A percentile compares a stretch with the other conserved stretches of the same genome.
Conservation (phyloP, 139 green algal species). For the Chlorella vulgaris region DNA sequence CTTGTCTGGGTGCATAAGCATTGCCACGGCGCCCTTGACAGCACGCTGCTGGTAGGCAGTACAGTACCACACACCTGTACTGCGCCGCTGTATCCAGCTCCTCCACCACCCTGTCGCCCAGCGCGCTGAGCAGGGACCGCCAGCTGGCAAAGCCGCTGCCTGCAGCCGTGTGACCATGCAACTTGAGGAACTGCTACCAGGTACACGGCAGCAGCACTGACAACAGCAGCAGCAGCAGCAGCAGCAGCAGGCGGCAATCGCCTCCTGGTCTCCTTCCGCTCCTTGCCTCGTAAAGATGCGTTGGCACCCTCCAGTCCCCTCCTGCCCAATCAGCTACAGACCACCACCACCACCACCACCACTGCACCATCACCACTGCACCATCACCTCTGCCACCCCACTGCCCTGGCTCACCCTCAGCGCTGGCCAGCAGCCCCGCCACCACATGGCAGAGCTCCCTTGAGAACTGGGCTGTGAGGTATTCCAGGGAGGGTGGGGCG, state of each 20-base stretch:
- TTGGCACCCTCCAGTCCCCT: too few species aligned
- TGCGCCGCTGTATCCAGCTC: slow-evolving; percentile 67
- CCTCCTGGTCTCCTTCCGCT: too few species aligned
- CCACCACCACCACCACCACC: neutral
- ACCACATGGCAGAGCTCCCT: slow-evolving; percentile 75
- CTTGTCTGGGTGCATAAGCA: neutral
- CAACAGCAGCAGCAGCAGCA: neutral
- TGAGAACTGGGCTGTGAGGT: slow-evolving; percentile 66
- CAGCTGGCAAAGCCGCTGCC: slow-evolving; percentile 49
- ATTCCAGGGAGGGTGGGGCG: slow-evolving; percentile 57
- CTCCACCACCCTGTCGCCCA: slow-evolving; percentile 78
- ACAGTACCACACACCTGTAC: slow-evolving; percentile 40
- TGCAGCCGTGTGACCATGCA: neutral
- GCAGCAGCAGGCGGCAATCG: neutral
- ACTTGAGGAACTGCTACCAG: too few species aligned
- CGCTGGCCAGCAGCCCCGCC: slow-evolving; percentile 51
- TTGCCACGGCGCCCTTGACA: too few species aligned
- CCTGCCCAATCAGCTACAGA: neutral
- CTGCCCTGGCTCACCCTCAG: slow-evolving; percentile 24
- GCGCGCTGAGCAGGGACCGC: slow-evolving; percentile 56
- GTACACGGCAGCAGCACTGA: too few species aligned
- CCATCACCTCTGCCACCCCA: neutral
- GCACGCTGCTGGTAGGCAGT: too few species aligned
- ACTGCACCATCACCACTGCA: neutral
- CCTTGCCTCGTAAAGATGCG: too few species aligned